Base-by-base conservation (phyloP, 2,329 filamentous ascomycete species). In the Fusarium hostae region DNA sequence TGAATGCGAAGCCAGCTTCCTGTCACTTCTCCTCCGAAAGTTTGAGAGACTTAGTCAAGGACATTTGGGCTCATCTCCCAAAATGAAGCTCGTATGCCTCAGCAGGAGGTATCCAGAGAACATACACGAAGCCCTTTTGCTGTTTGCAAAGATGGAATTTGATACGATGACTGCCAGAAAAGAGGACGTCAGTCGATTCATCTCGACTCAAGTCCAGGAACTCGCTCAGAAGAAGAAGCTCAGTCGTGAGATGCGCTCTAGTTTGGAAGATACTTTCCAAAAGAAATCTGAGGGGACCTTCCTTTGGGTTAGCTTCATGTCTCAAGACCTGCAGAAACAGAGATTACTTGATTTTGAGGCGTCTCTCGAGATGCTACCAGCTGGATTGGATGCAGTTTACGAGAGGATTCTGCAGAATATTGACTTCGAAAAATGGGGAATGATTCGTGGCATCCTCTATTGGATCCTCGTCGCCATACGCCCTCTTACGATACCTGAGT, bases 401-500 rank as follows among this genome's bases (percentile, higher is more conserved):
- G 24, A 52, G 1, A 32, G 63, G 0, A 50, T 63, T 7, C 12
- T 58, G 0, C 43, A 50, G 2, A 32, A 2, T 2, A 37, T 72
- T 3, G 20, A 39, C 0, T 16, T 59, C 1, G 18, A 13, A 0
- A 47, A 58, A 2, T 13, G 37, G 3, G 5, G 10, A 3, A 37
- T 22, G 2, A 16, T 69, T 2, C 6, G 13, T 3, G 9, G 22
- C 1, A 48, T 73, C 9, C 30, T 73, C 1, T 24, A 16, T 20
- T 73, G 70, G 71, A 41, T 69, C 2, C 30, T 62, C 0, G 30
- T 73, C 1, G 48, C 67, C 1, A 15, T 2, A 3, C 13, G 11
- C 0, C 60, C 69, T 3, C 5, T 73, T 0, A 24, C 15, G 0
- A 51, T 72, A n/a, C 7, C 16, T 1, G 57, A 72, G 12, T 37